Evolutionary conservation across 257 asterid genomes (phyloP), one percentile per base, ranked within the genome.

Genomic region (Solanum appendiculatum): DNA sequence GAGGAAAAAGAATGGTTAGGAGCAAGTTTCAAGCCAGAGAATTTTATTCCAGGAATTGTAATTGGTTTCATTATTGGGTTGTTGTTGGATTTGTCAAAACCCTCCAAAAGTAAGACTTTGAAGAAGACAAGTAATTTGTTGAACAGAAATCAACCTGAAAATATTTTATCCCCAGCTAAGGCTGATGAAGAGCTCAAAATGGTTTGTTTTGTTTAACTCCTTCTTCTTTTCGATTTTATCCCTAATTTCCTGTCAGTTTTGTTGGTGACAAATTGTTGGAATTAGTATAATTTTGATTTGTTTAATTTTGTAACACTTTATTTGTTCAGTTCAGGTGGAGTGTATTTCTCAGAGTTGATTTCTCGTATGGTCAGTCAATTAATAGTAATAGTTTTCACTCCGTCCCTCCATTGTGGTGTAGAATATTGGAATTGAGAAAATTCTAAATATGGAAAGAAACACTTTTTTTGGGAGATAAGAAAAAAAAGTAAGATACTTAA

Each of bases 21-120:
- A 86, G 96, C 89, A 88, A 93, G 98, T 91, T 97, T 97, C 95
- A 93, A 87, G 98, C 93, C 98, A 40, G 98, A 94, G 86, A 95
- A 97, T 77, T 97, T 97, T 92, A 87, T 97, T 12, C 99, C 99
- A 27, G 99, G 99, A 60, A 92, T 97, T 16, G 89, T 95, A 46
- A 97, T 95, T 51, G 99, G 99, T 44, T 95, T 97, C 91, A 87
- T 97, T 81, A 75, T 92, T 6, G 99, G 99, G 64, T 86, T 97
- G 37, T 87, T 97, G 27, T 86, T 94, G 87, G 98, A 97, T 89
- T 88, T 95, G 70, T 16, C 98, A 0, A 94, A 93, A 89, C 91
- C 93, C 87, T 85, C 68, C 9, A 93, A 87, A 84, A 87, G 27
- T 88, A 51, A 37, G 56, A 87, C 89, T 85, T 87, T 80, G 86